Evolutionary conservation across 2,329 filamentous ascomycete genomes (phyloP).

Genomic region (Tricladium varicosporioides): DNA sequence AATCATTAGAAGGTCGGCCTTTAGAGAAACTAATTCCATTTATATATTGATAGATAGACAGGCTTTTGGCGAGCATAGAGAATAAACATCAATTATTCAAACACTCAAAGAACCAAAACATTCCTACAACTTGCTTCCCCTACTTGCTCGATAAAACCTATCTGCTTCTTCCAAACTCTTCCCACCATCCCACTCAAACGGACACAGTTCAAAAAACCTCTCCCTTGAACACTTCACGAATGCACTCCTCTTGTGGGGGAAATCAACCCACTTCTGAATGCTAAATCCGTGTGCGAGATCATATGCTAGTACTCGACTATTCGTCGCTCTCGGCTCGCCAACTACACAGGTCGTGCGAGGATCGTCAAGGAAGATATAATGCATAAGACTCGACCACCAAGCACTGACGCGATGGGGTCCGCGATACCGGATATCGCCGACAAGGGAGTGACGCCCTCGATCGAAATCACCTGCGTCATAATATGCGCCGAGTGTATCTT

Average conservation of each 20-base stretch:
- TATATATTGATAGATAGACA: not conserved
- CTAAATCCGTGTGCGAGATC: slow-evolving; percentile 33
- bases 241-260: slow-evolving; percentile 39
- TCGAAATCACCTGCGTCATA: slow-evolving; percentile 55
- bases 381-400: slow-evolving; percentile 62
- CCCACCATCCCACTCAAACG: slow-evolving; percentile 48
- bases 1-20: not conserved
- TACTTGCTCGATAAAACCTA: slow-evolving; percentile 9
- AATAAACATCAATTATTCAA: not conserved
- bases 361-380: slow-evolving; percentile 62
- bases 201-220: slow-evolving; percentile 44
- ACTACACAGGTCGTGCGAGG: slow-evolving; percentile 55
- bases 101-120: too few species aligned
- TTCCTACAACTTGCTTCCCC: slow-evolving; percentile 2
- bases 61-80: not conserved
- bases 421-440: slow-evolving; percentile 56
- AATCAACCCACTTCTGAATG: slow-evolving; percentile 38
- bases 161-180: slow-evolving; percentile 43
- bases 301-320: slow-evolving; percentile 58
- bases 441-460: slow-evolving; percentile 58
- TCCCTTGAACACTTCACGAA: slow-evolving; percentile 37
- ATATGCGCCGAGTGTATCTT: slow-evolving; percentile 59
- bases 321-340: slow-evolving; percentile 72
- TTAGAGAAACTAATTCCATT: not conserved
- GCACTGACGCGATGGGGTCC: slow-evolving; percentile 59